Percentiles rank a stretch among this genome's conserved stretches.
Conservation (phyloP, 495 filamentous ascomycete species). For the Pyrenopolyporus hunteri region DNA sequence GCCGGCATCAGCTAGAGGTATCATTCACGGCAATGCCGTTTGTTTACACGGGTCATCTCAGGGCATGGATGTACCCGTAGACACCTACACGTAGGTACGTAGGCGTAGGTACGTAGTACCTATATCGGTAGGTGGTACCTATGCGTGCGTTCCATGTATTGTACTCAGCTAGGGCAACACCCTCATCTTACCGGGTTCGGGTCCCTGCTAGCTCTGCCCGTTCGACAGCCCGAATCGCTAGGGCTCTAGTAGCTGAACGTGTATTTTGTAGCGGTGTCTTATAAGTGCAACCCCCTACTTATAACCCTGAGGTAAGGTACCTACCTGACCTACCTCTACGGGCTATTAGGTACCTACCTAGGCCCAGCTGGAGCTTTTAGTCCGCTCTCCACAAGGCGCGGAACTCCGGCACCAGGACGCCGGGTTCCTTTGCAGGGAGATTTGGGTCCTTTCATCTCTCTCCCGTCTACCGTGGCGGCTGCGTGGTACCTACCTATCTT, state of each 20-base stretch:
- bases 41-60: neutral
- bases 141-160: too few species aligned
- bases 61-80: neutral
- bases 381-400: conserved; percentile 25
- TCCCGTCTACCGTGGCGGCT: too few species aligned
- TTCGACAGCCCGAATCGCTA: neutral
- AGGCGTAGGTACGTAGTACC: neutral
- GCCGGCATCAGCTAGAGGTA: neutral
- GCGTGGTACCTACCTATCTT: neutral
- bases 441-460: conserved; percentile 25
- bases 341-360: neutral
- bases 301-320: too few species aligned
- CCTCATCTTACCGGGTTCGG: too few species aligned
- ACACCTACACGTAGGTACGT: neutral
- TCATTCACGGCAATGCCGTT: too few species aligned
- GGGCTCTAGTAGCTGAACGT: conserved; percentile 29
- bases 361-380: conserved; percentile 12
- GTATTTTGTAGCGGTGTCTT: neutral
- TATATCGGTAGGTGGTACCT: too few species aligned
- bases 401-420: conserved; percentile 35
- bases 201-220: too few species aligned
- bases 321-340: neutral
- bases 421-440: conserved; percentile 35
- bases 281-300: too few species aligned
- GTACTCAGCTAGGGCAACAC: too few species aligned